Evolutionary conservation across 192 early-diverging fungal genomes (phyloP).

Genomic region (Linnemannia schmuckeri): DNA sequence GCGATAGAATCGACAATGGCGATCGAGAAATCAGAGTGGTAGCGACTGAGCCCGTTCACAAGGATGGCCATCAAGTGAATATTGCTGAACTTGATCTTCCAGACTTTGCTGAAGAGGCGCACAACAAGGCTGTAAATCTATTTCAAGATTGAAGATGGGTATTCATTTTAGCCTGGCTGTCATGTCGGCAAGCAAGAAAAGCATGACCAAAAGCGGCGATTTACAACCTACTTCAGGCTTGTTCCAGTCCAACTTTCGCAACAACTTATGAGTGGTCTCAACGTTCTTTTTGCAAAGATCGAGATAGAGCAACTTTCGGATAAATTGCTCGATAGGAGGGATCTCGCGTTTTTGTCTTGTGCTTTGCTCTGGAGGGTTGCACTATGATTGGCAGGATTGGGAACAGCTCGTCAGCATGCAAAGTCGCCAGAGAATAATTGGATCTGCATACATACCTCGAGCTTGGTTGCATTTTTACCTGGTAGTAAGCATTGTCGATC

Average conservation of each 20-base stretch:
- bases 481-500: conserved; percentile 95
- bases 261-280: conserved; percentile 72
- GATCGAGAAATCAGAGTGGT: conserved; percentile 91
- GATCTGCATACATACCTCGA: background rate
- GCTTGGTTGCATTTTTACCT: conserved; percentile 50
- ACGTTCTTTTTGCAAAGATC: conserved; percentile 82
- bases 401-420: background rate
- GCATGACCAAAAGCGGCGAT: background rate
- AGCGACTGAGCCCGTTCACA: conserved; percentile 78
- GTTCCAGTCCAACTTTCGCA: conserved; percentile 93
- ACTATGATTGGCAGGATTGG: conserved; percentile 49
- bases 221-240: conserved; percentile 59
- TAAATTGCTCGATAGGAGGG: conserved; percentile 86
- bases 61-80: conserved; percentile 87
- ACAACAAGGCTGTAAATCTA: conserved; percentile 70
- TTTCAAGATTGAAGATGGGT: background rate
- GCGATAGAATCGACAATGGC: conserved; percentile 87
- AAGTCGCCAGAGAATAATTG: background rate
- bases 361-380: conserved; percentile 84
- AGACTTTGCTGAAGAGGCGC: conserved; percentile 90
- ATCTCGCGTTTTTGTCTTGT: conserved; percentile 77
- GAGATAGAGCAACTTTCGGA: conserved; percentile 89
- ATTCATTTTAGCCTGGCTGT: background rate
- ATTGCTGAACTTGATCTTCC: conserved; percentile 94
- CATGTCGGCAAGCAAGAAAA: background rate